Evolutionary conservation across 2,329 filamentous ascomycete species (phyloP).

Genomic region (Xylaria sp.): DNA sequence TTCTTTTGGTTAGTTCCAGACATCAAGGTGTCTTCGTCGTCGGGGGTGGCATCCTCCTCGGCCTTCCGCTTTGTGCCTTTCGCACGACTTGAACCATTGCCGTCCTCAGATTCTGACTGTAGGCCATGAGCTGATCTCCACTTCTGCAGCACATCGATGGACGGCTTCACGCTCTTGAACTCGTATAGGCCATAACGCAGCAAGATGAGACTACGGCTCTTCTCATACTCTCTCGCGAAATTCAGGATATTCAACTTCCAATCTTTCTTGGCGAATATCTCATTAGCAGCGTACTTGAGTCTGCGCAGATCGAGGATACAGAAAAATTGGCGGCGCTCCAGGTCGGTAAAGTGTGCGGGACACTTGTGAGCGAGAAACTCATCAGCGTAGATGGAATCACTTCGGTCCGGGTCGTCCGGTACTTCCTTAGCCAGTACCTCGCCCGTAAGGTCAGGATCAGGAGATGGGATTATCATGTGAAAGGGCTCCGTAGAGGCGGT

Average conservation of each 20-base stretch:
- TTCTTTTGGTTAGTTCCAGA: slow-evolving; percentile 42
- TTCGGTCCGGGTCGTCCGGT: slow-evolving; percentile 46
- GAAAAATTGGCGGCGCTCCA: slow-evolving; percentile 57
- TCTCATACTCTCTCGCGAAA: slow-evolving; percentile 60
- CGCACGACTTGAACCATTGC: slow-evolving; percentile 28
- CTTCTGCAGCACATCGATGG: slow-evolving; percentile 51
- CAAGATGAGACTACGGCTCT: slow-evolving; percentile 57
- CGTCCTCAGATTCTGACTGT: slow-evolving; percentile 43
- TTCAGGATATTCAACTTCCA: slow-evolving; percentile 59
- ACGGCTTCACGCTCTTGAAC: slow-evolving; percentile 58
- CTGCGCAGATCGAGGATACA: slow-evolving; percentile 57
- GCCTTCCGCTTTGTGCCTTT: slow-evolving; percentile 51
- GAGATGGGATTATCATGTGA: slow-evolving; percentile 53
- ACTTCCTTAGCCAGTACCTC: slow-evolving; percentile 50
- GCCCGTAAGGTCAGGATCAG: slow-evolving; percentile 51
- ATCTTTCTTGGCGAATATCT: slow-evolving; percentile 55
- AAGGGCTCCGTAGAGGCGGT: slow-evolving; percentile 49
- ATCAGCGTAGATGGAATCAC: slow-evolving; percentile 54
- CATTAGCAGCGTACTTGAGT: slow-evolving; percentile 56
- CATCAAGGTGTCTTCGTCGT: slow-evolving; percentile 34
- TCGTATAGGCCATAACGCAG: slow-evolving; percentile 57
- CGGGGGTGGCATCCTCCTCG: slow-evolving; percentile 42
- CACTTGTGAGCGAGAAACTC: slow-evolving; percentile 54
- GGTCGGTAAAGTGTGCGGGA: slow-evolving; percentile 52
- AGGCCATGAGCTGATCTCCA: slow-evolving; percentile 55